Base-by-base conservation (phyloP, 2,329 filamentous ascomycete genomes). In the Byssochlamys sp. region DNA sequence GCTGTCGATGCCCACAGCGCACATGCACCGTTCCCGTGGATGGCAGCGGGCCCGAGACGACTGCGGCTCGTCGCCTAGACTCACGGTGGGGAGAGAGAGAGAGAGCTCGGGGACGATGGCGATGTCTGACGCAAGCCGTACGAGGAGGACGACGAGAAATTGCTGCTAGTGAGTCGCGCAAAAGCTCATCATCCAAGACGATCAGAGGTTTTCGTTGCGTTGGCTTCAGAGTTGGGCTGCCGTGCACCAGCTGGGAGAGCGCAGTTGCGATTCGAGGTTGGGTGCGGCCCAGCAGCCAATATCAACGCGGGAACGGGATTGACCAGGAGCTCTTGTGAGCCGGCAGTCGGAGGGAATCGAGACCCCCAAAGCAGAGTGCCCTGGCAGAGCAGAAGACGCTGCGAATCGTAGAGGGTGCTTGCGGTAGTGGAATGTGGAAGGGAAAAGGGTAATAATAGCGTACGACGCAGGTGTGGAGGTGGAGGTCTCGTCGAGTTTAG, bases 51-150 rank as follows among this genome's bases (percentile, higher is more conserved):
- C 66, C 61, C 62, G 61, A 60, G 61, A 62, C 57, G 63, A 62
- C 62, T 61, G 63, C 67, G 66, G 62, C 62, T 64, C 62, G 64
- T 63, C 65, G 63, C 65, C 66, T 66, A 64, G 65, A 61, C 62
- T 62, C 58, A 63, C 54, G 55, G 19, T 31, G 49, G 49, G 57
- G 57, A 49, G 19, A 19, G 19, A 19, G 19, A 19, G 19, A 19
- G 19, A 19, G 53, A 49, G 39, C 28, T 39, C 10, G 29, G 31
- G 50, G 52, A 53, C 39, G 39, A 51, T 39, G 55, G 45, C 14
- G 48, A 52, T 53, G 49, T 60, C 55, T 59, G 61, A 62, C 58
- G 60, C 61, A 61, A 60, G 57, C 56, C 55, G 60, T 51, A 29
- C 49, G 52, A 52, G 33, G 31, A 52, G 45, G 48, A 57, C 25